A percentile compares a stretch with the other conserved stretches of the same genome.
Evolutionary conservation across 2,329 filamentous ascomycete genomes (phyloP).

Genomic region (Shiraia sp.): DNA sequence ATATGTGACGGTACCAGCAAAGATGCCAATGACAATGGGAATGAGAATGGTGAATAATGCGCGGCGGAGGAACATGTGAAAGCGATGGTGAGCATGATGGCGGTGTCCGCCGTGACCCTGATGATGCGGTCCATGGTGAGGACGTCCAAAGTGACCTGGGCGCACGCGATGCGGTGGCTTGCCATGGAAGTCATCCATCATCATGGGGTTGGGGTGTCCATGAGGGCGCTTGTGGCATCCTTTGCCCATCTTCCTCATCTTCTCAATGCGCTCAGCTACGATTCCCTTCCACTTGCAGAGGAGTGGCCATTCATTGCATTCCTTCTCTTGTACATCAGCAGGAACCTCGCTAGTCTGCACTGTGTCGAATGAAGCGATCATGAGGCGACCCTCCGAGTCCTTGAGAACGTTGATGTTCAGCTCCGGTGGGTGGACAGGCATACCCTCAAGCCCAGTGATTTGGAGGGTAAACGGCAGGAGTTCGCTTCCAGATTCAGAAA

Average conservation of each 20-base stretch:
- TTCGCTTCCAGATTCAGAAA: constrained; percentile 41
- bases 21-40: constrained; percentile 69
- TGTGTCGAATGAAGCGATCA: constrained; percentile 43
- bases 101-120: constrained; percentile 25
- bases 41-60: constrained; percentile 67
- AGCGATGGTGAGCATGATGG: constrained; percentile 25
- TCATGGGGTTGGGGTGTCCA: constrained; percentile 33
- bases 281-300: constrained; percentile 50
- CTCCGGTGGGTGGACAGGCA: constrained; percentile 33
- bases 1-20: constrained; percentile 69
- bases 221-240: constrained; percentile 40
- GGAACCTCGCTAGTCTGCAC: constrained; percentile 22
- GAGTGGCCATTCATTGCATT: constrained; percentile 44
- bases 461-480: constrained; percentile 45
- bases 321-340: constrained; percentile 26
- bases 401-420: constrained; percentile 45
- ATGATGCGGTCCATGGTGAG: constrained; percentile 24
- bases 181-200: constrained; percentile 29
- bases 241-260: constrained; percentile 40
- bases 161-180: constrained; percentile 42
- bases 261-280: constrained; percentile 40
- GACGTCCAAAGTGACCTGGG: constrained; percentile 20
- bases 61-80: constrained; percentile 48
- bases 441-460: constrained; percentile 40
- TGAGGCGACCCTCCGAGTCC: constrained; percentile 39